A percentile compares a stretch with the other conserved stretches of the same genome.
These are phyloP conservation scores for Ceratobasidium papillatum DNA, from an alignment of 1,284 basidiomycete species.

Conservation along the genomic window DNA sequence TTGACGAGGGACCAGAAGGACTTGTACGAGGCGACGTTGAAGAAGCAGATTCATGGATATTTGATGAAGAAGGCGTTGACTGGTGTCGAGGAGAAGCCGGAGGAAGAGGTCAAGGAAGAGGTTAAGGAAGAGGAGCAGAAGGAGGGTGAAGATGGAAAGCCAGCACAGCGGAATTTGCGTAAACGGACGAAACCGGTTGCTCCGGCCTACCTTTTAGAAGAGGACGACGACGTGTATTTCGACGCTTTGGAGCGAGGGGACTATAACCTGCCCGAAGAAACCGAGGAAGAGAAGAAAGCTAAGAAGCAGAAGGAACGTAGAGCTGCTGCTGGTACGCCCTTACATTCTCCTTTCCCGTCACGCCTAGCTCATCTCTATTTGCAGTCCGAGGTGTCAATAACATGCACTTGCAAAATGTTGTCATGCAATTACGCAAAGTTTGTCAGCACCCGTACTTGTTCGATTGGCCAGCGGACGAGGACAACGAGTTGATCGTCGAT, in stretches of 20 bases:
- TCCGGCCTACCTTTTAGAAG: slow-evolving; percentile 56
- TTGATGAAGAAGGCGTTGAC: slow-evolving; percentile 62
- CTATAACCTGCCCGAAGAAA: slow-evolving; percentile 49
- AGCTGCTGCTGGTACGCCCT: slow-evolving; percentile 55
- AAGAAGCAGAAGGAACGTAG: slow-evolving; percentile 47
- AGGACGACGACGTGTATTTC: slow-evolving; percentile 75
- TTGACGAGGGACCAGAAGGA: slow-evolving; percentile 83
- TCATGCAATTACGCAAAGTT: slow-evolving; percentile 87
- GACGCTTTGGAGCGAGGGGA: slow-evolving; percentile 64
- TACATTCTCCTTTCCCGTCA: slow-evolving; percentile 39
- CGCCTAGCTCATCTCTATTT: slow-evolving; percentile 27
- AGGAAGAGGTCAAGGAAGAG: slow-evolving; percentile 50
- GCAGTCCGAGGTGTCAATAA: slow-evolving; percentile 86
- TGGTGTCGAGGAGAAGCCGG: slow-evolving; percentile 44
- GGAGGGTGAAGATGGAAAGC: slow-evolving; percentile 49
- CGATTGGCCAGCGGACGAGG: slow-evolving; percentile 82
- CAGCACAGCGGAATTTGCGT: slow-evolving; percentile 54
- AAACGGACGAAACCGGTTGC: slow-evolving; percentile 46
- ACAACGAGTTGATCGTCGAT: slow-evolving; percentile 68
- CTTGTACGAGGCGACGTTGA: slow-evolving; percentile 82
- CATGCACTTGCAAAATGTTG: slow-evolving; percentile 89
- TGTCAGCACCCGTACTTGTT: slow-evolving; percentile 95
- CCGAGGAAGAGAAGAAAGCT: slow-evolving; percentile 53
- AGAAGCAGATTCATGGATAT: slow-evolving; percentile 70
- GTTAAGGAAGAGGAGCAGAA: slow-evolving; percentile 47